Conservation (phyloP, 495 filamentous ascomycete species). For the Penicillium macrosclerotiorum region DNA sequence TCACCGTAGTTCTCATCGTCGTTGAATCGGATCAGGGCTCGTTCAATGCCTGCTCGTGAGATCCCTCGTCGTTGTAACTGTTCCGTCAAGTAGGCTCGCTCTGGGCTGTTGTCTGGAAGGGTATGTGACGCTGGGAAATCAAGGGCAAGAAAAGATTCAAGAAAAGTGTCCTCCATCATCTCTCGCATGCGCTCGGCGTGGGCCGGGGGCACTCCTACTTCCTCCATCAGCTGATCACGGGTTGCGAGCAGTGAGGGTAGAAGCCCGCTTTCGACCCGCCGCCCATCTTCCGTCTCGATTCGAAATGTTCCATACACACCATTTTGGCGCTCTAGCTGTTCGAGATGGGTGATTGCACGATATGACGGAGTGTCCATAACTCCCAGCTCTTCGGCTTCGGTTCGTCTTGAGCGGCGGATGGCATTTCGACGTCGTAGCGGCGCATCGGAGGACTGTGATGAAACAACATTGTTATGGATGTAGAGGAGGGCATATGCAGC, state of each 20-base stretch:
- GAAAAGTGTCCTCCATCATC: conserved; percentile 51
- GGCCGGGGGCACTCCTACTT: conserved; percentile 38
- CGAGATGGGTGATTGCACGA: conserved; percentile 43
- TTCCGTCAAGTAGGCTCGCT: conserved; percentile 39
- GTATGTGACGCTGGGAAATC: conserved; percentile 43
- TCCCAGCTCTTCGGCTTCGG: conserved; percentile 24
- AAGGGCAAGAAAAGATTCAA: conserved; percentile 48
- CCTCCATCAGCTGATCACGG: conserved; percentile 46
- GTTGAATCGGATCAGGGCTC: conserved; percentile 42
- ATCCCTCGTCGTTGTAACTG: conserved; percentile 45
- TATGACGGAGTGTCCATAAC: conserved; percentile 36
- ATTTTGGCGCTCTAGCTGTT: conserved; percentile 46
- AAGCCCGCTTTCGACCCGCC: conserved; percentile 46
- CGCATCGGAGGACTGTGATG: conserved; percentile 22
- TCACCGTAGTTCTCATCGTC: conserved; percentile 44
- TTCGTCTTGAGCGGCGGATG: conserved; percentile 39
- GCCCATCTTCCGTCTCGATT: conserved; percentile 47
- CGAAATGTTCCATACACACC: conserved; percentile 50
- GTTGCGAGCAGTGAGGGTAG: conserved; percentile 46
- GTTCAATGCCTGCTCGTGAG: conserved; percentile 39
- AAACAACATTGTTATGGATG: conserved; percentile 39
- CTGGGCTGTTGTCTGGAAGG: conserved; percentile 29
- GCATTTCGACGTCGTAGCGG: conserved; percentile 49
- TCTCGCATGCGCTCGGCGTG: conserved; percentile 49
- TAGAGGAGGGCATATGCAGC: conserved; percentile 49